These are phyloP conservation scores for Limonium bicolor DNA, from an alignment of 148 eudicot species.

Conservation along the genomic window DNA sequence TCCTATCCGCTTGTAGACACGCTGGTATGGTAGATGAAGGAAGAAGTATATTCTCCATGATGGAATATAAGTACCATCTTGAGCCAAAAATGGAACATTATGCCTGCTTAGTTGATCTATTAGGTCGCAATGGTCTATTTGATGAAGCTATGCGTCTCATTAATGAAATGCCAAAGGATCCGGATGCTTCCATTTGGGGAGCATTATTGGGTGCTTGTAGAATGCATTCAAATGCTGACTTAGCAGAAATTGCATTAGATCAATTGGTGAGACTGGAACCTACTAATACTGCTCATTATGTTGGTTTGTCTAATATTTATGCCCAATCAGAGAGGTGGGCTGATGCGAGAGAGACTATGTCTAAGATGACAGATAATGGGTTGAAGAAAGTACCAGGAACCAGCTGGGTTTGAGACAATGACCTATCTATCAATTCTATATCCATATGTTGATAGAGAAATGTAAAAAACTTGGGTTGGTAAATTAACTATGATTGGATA, in stretches of 20 bases:
- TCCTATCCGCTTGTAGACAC: constrained; percentile 68
- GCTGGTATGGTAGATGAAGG: constrained; percentile 58
- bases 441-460: too few species aligned
- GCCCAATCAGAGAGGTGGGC: constrained; percentile 53
- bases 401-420: constrained; percentile 48
- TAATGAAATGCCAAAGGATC: constrained; percentile 43
- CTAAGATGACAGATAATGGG: constrained; percentile 29
- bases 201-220: constrained; percentile 54
- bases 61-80: constrained; percentile 23
- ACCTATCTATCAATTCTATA: too few species aligned
- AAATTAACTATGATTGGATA: too few species aligned
- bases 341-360: constrained; percentile 38
- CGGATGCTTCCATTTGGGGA: constrained; percentile 61
- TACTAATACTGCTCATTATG: constrained; percentile 42
- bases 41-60: constrained; percentile 31
- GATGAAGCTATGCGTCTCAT: constrained; percentile 31
- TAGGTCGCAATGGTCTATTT: constrained; percentile 53
- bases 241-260: constrained; percentile 43
- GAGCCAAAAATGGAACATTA: constrained; percentile 58
- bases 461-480: too few species aligned
- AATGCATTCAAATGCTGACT: constrained; percentile 36
- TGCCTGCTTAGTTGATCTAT: constrained; percentile 64
- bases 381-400: constrained; percentile 46
- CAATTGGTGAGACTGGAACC: constrained; percentile 40
- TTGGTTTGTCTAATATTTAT: constrained; percentile 45